Percentiles rank a stretch among this genome's conserved stretches.
phyloP scores from a whole-genome alignment of 2,329 filamentous ascomycete species.

The Aspergillus udagawae region DNA sequence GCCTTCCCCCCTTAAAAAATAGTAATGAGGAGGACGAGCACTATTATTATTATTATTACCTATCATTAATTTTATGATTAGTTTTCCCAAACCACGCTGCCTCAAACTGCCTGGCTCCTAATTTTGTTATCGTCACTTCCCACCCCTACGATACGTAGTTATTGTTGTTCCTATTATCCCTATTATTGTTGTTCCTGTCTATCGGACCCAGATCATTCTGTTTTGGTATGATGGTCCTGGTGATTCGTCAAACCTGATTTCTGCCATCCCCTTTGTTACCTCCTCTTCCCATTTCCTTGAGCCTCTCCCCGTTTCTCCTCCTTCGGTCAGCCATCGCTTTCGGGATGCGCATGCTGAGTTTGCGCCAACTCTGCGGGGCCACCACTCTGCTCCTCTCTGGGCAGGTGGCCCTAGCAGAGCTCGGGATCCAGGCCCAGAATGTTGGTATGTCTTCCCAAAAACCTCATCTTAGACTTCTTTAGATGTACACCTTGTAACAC shows the following conservation, averaged over 20 bases:
- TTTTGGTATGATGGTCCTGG: neutral
- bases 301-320: neutral
- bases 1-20: neutral
- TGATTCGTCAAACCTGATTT: neutral
- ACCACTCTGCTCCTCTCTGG: neutral
- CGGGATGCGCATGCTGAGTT: neutral
- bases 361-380: neutral
- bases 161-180: no score
- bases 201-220: neutral
- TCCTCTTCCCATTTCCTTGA: neutral
- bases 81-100: neutral
- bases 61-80: neutral
- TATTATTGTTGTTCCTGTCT: no score
- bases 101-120: neutral
- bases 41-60: neutral
- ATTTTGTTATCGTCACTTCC: neutral
- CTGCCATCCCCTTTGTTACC: neutral
- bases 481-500: neutral
- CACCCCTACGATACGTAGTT: neutral
- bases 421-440: constrained; percentile 4
- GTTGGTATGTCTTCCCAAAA: constrained; percentile 6
- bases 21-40: neutral
- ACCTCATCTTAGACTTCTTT: neutral
- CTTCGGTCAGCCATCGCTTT: neutral
- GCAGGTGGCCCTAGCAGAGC: neutral